Evolutionary conservation across 345 rosid species (phyloP), one percentile per base, ranked within the genome.

Genomic region (Cardamine occulta): DNA sequence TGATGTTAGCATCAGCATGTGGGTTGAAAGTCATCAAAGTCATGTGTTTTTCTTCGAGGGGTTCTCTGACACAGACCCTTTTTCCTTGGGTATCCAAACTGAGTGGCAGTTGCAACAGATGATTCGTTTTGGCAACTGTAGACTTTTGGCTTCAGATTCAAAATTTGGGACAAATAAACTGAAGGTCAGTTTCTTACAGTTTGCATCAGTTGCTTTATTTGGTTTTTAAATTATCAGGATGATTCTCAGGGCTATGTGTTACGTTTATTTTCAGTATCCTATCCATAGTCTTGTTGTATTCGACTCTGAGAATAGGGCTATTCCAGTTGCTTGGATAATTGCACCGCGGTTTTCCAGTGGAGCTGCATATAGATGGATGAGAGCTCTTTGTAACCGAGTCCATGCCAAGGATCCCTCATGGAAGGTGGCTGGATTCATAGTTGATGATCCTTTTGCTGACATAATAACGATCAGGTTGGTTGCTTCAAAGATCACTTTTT

Each of bases 51-150:
- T 88, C 76, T 90, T 80, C 44, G 84, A 92, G 72, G 90, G 84
- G 51, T 86, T 88, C 80, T 87, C 96, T 74, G 89, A 90, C 39
- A 80, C 88, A n/a, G 89, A 72, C 35, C 93, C 97, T 57, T 92
- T 92, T 74, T 73, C 81, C 28, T 82, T 92, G 84, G 97, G 99
- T 44, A 86, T 95, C 47, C 99, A 95, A 72, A 91, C 96, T 15
- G 97, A 95, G 80, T 95, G 97, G 99, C 99, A 95, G 80, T 80
- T 95, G 86, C 99, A 92, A 73, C 99, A 95, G 81, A 85, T 95
- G 97, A 90, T 92, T 78, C 92, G 88, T 44, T 92, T 88, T 85
- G 99, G 99, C 21, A 92, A 92, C 76, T 75, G 84, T 72, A 81
- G 96, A 82, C 87, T 95, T 53, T 17, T 95, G 81, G 98, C 92